Conservation (phyloP, 495 filamentous ascomycete genomes). For the Patellaria atrata region DNA sequence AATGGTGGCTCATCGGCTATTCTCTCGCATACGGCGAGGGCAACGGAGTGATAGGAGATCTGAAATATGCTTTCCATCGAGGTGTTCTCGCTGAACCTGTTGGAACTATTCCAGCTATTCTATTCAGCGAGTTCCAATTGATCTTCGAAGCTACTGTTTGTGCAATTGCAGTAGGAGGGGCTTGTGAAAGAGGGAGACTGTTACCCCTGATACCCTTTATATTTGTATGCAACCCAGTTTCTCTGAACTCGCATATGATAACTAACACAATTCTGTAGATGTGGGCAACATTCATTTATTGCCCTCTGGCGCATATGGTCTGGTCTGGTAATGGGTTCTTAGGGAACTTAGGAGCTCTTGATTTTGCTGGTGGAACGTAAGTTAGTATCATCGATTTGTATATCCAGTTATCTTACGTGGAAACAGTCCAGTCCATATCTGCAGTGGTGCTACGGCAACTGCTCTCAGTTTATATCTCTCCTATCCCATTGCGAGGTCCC, state of each 20-base stretch:
- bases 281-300: conserved; percentile 35
- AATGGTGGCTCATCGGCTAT: conserved; percentile 35
- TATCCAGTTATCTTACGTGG: too few relatives aligned
- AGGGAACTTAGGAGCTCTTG: conserved; percentile 27
- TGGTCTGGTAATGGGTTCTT: conserved; percentile 31
- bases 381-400: too few relatives aligned
- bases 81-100: conserved; percentile 30
- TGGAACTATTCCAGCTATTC: conserved; percentile 21
- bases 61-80: conserved; percentile 29
- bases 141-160: conserved; percentile 22
- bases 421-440: conserved; percentile 35
- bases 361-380: conserved; percentile 36
- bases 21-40: conserved; percentile 31
- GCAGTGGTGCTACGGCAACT: conserved; percentile 32
- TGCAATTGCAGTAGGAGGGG: conserved; percentile 21
- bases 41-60: conserved; percentile 27
- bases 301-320: conserved; percentile 33
- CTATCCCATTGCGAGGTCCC: conserved; percentile 30
- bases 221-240: conserved; percentile 21
- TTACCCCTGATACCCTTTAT: conserved; percentile 18
- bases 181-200: conserved; percentile 17
- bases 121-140: conserved; percentile 22
- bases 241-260: neutral
- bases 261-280: conserved; percentile 15
- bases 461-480: conserved; percentile 32